Conservation (phyloP, 2,329 filamentous ascomycete genomes). For the Penicillium concentricum region DNA sequence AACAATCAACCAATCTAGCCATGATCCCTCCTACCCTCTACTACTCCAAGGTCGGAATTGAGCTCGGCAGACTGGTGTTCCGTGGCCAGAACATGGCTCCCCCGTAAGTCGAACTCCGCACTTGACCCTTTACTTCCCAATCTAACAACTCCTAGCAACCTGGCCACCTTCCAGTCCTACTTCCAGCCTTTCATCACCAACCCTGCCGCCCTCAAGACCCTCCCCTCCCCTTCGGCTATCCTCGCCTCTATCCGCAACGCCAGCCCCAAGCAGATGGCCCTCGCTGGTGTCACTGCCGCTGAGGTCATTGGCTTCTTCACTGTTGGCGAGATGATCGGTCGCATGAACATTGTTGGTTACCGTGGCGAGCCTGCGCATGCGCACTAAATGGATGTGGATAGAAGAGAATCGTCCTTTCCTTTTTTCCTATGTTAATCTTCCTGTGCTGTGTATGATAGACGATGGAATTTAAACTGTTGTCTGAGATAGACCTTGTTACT, state of each 20-base stretch:
- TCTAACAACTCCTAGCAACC: slow-evolving; percentile 54
- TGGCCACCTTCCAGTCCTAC: slow-evolving; percentile 82
- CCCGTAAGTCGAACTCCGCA: slow-evolving; percentile 67
- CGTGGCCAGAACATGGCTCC: slow-evolving; percentile 86
- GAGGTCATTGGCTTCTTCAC: slow-evolving; percentile 97
- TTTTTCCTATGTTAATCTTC: slow-evolving; percentile 34
- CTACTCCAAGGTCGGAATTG: slow-evolving; percentile 85
- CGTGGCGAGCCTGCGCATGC: slow-evolving; percentile 61
- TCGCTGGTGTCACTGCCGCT: slow-evolving; percentile 74
- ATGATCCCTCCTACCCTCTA: slow-evolving; percentile 84
- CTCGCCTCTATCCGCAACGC: slow-evolving; percentile 66
- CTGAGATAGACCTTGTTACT: slow-evolving; percentile 31
- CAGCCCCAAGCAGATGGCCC: slow-evolving; percentile 66
- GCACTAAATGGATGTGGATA: slow-evolving; percentile 32
- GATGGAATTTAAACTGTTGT: slow-evolving; percentile 48
- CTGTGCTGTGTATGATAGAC: slow-evolving; percentile 46
- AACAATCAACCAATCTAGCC: slow-evolving; percentile 54
- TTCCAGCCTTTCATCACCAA: slow-evolving; percentile 75
- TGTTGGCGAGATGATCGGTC: slow-evolving; percentile 92
- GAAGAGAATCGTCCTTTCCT: slow-evolving; percentile 28
- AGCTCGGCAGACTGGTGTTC: slow-evolving; percentile 85
- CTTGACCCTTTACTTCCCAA: background rate
- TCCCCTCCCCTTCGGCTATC: slow-evolving; percentile 55
- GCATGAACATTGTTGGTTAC: slow-evolving; percentile 95
- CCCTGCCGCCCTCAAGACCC: slow-evolving; percentile 60